Evolutionary conservation across 192 early-diverging fungal genomes (phyloP).

Genomic region (Backusella westeae): DNA sequence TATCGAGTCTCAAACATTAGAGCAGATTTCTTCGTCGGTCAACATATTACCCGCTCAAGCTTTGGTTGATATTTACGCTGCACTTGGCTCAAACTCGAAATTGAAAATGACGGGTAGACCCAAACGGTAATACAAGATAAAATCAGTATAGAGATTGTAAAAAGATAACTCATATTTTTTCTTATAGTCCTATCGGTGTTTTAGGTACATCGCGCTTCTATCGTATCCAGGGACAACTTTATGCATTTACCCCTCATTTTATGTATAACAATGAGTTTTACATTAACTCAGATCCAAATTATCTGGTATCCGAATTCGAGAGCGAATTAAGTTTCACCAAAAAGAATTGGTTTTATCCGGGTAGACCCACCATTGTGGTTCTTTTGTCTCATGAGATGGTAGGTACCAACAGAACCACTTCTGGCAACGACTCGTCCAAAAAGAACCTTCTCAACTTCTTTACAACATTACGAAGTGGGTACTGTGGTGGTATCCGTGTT

Average conservation of each 20-base stretch:
- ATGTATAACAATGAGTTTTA: conserved; percentile 87
- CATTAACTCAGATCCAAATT: conserved; percentile 76
- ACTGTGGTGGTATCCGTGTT: conserved; percentile 62
- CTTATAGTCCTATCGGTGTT: conserved; percentile 66
- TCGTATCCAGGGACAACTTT: conserved; percentile 75
- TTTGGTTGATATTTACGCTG: conserved; percentile 70
- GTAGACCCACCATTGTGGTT: conserved; percentile 76
- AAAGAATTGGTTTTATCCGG: conserved; percentile 67
- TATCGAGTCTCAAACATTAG: conserved; percentile 73
- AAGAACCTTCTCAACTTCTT: conserved; percentile 79
- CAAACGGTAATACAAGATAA: conserved; percentile 33
- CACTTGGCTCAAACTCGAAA: conserved; percentile 72
- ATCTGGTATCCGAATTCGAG: conserved; percentile 75
- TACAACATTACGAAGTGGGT: conserved; percentile 67
- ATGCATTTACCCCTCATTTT: conserved; percentile 83
- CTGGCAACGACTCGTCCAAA: conserved; percentile 26
- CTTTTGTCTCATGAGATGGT: conserved; percentile 74
- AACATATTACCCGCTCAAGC: conserved; percentile 66
- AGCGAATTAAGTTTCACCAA: conserved; percentile 72
- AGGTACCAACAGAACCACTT: conserved; percentile 46
- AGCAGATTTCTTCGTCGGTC: conserved; percentile 59
- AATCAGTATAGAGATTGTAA: not conserved
- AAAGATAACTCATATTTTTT: not conserved
- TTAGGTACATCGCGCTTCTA: conserved; percentile 77
- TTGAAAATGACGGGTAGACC: conserved; percentile 74